Evolutionary conservation across 768 basidiomycete genomes (phyloP).

Genomic region (Lactarius vividus): DNA sequence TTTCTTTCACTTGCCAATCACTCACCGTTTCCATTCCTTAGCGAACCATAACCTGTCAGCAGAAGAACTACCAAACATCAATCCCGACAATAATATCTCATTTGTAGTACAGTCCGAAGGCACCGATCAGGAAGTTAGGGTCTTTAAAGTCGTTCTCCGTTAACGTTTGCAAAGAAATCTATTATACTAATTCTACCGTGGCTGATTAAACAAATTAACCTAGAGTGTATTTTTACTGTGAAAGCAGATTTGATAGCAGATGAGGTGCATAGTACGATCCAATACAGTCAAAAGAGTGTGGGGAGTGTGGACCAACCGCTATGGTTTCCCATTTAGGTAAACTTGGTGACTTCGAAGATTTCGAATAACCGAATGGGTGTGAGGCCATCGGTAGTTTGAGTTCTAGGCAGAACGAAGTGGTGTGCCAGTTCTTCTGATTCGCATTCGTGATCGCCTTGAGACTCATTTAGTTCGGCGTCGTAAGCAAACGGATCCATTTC

Average conservation of each 20-base stretch:
- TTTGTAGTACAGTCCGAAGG: slow-evolving; percentile 24
- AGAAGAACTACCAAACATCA: slow-evolving; percentile 11
- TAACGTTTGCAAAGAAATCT: not conserved
- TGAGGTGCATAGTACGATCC: not conserved
- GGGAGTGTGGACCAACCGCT: not conserved
- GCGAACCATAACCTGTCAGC: slow-evolving; percentile 16
- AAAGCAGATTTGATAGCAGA: not conserved
- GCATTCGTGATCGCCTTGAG: slow-evolving; percentile 2
- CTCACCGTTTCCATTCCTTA: not conserved
- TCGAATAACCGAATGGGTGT: slow-evolving; percentile 23
- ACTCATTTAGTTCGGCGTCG: slow-evolving; percentile 1
- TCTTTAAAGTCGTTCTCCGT: slow-evolving; percentile 11
- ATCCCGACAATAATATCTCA: not conserved
- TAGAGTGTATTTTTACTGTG: not conserved
- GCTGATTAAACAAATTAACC: not conserved
- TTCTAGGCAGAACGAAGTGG: not conserved
- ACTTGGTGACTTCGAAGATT: slow-evolving; percentile 26
- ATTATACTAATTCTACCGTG: not conserved
- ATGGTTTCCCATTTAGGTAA: not conserved
- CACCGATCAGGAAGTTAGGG: slow-evolving; percentile 14
- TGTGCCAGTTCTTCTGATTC: slow-evolving; percentile 1
- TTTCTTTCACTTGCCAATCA: not conserved
- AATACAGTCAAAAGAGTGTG: not conserved
- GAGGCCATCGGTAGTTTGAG: slow-evolving; percentile 22
- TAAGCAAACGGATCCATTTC: slow-evolving; percentile 19